Percentiles rank a stretch among this genome's conserved stretches.
Evolutionary conservation across 2,329 filamentous ascomycete genomes (phyloP).

Genomic region (Fusarium sp.): DNA sequence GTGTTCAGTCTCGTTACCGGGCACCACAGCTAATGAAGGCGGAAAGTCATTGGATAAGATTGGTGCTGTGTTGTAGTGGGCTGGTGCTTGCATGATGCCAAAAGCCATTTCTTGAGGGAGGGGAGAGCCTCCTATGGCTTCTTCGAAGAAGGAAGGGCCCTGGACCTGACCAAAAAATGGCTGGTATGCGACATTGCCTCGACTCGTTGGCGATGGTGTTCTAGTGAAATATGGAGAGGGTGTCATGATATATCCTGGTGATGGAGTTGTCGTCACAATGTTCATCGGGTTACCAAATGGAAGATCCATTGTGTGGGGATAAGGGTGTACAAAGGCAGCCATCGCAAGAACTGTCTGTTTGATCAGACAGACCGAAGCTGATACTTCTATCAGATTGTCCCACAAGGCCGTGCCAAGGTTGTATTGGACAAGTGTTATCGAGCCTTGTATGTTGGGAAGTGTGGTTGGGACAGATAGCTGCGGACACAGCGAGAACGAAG

Average conservation of each 20-base stretch:
- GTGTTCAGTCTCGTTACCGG: constrained; percentile 23
- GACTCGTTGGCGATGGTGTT: constrained; percentile 37
- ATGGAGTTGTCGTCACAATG: constrained; percentile 29
- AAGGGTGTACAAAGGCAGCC: constrained; percentile 37
- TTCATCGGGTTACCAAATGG: constrained; percentile 27
- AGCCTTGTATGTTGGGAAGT: too few species aligned
- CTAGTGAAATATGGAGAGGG: constrained; percentile 38
- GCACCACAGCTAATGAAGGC: constrained; percentile 10
- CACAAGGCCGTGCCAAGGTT: neutral
- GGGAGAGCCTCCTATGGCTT: constrained; percentile 41
- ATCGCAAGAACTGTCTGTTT: constrained; percentile 10
- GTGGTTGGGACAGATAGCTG: neutral
- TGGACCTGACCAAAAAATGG: constrained; percentile 31
- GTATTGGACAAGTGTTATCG: neutral
- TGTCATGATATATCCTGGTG: constrained; percentile 34
- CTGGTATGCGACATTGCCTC: constrained; percentile 34
- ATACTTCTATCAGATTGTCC: neutral
- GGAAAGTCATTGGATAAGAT: constrained; percentile 7
- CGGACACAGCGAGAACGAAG: neutral
- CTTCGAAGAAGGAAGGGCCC: constrained; percentile 44
- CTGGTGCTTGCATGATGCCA: constrained; percentile 28
- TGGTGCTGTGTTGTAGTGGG: constrained; percentile 24
- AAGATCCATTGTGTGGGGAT: constrained; percentile 34
- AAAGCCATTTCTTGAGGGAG: constrained; percentile 35
- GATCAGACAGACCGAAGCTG: constrained; percentile 2